Evolutionary conservation across 768 basidiomycete species (phyloP).

Genomic region (Harrya chromipes): DNA sequence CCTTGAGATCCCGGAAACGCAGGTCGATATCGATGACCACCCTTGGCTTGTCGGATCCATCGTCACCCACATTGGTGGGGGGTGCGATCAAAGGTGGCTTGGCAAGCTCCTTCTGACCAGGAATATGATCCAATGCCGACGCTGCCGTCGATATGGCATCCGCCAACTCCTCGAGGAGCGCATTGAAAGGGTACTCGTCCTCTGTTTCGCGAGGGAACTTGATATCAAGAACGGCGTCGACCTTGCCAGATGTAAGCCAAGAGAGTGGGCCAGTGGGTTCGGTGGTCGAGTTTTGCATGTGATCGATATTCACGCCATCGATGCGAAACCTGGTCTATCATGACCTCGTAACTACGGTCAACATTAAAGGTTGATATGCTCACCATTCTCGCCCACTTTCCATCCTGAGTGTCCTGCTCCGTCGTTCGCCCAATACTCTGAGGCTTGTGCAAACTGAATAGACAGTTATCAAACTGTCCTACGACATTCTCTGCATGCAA

Average conservation of each 20-base stretch:
- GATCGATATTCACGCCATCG: conserved; percentile 95
- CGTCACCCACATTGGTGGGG: conserved; percentile 34
- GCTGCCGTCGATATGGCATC: conserved; percentile 74
- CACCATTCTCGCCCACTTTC: conserved; percentile 88
- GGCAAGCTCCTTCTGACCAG: conserved; percentile 82
- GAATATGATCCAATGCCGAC: conserved; percentile 66
- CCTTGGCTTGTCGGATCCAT: conserved; percentile 38
- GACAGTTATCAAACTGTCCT: conserved; percentile 95
- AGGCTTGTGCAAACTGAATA: conserved; percentile 94
- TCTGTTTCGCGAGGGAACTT: conserved; percentile 89
- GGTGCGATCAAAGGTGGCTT: conserved; percentile 84
- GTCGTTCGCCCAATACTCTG: conserved; percentile 93
- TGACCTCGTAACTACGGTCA: neutral
- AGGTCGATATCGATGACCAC: conserved; percentile 90
- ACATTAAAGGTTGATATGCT: conserved; percentile 19
- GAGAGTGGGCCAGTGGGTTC: conserved; percentile 82
- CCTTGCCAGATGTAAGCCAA: conserved; percentile 96
- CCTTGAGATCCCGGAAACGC: conserved; percentile 92
- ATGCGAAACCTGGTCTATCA: conserved; percentile 89
- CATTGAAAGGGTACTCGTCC: conserved; percentile 66
- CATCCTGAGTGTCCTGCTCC: conserved; percentile 79
- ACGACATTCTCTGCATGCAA: conserved; percentile 89
- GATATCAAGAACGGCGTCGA: conserved; percentile 96
- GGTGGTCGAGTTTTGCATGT: conserved; percentile 81
- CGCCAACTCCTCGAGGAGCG: conserved; percentile 84